Evolutionary conservation across 202 grass and related monocot genomes (phyloP), one percentile per base, ranked within the genome.

Genomic region (Schoenoplectus triqueter): DNA sequence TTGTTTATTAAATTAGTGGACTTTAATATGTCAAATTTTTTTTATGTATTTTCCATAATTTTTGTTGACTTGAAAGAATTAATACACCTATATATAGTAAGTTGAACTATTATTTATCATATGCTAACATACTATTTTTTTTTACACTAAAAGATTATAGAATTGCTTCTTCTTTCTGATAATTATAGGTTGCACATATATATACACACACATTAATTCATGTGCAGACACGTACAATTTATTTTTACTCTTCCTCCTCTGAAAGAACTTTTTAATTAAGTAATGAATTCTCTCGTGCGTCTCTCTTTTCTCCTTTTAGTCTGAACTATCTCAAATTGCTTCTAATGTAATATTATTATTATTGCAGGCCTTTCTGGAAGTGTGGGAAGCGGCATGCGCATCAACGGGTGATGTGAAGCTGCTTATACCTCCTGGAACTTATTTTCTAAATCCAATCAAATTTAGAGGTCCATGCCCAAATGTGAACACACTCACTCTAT

Each of bases 381-480:
- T 89, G 69, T 97, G 94, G 94, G 78, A 77, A 42, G 89, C 82
- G 8, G 94, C 89, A 4, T 97, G 94, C 80, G 14, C 20, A 2
- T 18, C 89, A 3, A 71, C 55, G 4, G 91, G 94, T 1, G 57
- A 64, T 2, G 91, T 93, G 21, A 92, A 79, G 49, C 64, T 97
- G 21, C 64, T 41, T n/a, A 18, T 97, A 69, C 91, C 91, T 6
- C 19, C 81, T 3, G 86, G 91, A 65, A 87, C 79, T 1, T 97
- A 92, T 86, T 78, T 88, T 73, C 31, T 89, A 20, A 87, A 88
- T 0, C 94, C 89, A 3, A 13, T 93, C 45, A 88, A 87, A 67
- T 97, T 97, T 59, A 59, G 57, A 10, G 94, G 94, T 2, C 94
- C 94, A 3, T 97, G 94, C 85, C 49, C 0, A 19, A 87, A 90